Percentiles rank a stretch among this genome's conserved stretches.
These are phyloP conservation scores for Nannochloropsis gaditana DNA, from an alignment of 108 stramenopile genomes.

Conservation along the genomic window DNA sequence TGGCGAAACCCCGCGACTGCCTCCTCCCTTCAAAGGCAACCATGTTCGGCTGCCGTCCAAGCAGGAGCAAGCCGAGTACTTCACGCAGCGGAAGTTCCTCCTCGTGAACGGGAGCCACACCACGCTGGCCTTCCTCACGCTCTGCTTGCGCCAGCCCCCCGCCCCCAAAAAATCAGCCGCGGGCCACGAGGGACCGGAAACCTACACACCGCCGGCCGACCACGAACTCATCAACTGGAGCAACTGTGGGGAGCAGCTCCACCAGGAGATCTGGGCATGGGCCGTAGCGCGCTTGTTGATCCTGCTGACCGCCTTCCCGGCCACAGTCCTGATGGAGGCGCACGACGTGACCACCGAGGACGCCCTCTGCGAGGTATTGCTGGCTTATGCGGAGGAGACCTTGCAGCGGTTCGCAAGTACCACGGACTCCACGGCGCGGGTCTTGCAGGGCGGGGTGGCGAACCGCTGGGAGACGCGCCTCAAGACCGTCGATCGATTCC, in stretches of 20 bases:
- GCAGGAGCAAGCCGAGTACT: conserved; percentile 46
- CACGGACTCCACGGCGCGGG: conserved; percentile 40
- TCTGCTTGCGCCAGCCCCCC: conserved; percentile 29
- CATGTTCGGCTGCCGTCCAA: conserved; percentile 28
- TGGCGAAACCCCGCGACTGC: neutral
- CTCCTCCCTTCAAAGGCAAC: neutral
- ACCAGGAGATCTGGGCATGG: conserved; percentile 41
- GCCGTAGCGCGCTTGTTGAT: conserved; percentile 43
- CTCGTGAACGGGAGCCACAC: conserved; percentile 45
- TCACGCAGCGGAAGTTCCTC: conserved; percentile 35
- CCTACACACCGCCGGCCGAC: neutral
- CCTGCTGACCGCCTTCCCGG: conserved; percentile 3
- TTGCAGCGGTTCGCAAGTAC: conserved; percentile 38
- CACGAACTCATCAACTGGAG: neutral
- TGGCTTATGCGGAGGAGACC: conserved; percentile 39
- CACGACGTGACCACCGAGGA: conserved; percentile 46
- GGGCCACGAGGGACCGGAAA: neutral
- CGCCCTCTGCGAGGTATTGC: conserved; percentile 32
- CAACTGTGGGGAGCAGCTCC: conserved; percentile 14
- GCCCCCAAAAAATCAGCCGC: neutral
- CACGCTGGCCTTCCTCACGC: conserved; percentile 43
- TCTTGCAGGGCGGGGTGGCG: conserved; percentile 47
- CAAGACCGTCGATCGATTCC: conserved; percentile 28
- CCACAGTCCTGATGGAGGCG: conserved; percentile 28
- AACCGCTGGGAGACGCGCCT: conserved; percentile 51